Percentiles rank a stretch among this genome's conserved stretches.
Conservation (phyloP, 768 basidiomycete species). For the Paxillus involutus region DNA sequence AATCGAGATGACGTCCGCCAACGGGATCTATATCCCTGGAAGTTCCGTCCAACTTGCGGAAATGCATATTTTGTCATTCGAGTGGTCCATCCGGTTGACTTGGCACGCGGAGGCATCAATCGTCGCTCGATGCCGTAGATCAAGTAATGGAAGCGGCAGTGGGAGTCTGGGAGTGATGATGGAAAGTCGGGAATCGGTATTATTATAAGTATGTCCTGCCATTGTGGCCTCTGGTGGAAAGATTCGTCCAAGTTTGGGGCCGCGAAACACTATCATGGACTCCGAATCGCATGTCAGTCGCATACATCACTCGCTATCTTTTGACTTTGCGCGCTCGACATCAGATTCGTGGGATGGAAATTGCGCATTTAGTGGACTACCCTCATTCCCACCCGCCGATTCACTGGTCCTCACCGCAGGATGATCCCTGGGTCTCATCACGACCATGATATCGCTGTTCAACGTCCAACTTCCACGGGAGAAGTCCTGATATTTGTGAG, state of each 20-base stretch:
- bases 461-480: background rate
- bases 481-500: background rate
- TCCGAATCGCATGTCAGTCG: background rate
- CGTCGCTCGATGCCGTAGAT: background rate
- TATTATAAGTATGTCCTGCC: no score
- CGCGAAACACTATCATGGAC: background rate
- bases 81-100: background rate
- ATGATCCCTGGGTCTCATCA: no score
- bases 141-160: no score
- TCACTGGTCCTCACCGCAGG: no score
- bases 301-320: background rate
- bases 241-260: constrained; percentile 1
- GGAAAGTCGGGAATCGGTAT: background rate
- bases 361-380: background rate
- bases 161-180: background rate
- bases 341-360: background rate
- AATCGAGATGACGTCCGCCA: background rate
- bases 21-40: background rate
- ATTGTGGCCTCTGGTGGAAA: background rate
- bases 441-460: no score
- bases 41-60: background rate
- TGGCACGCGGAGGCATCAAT: background rate
- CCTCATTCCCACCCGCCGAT: background rate
- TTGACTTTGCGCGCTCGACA: background rate
- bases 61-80: background rate